Base-by-base conservation (phyloP, 306 rosid species). In the Inga leiocalycina region DNA sequence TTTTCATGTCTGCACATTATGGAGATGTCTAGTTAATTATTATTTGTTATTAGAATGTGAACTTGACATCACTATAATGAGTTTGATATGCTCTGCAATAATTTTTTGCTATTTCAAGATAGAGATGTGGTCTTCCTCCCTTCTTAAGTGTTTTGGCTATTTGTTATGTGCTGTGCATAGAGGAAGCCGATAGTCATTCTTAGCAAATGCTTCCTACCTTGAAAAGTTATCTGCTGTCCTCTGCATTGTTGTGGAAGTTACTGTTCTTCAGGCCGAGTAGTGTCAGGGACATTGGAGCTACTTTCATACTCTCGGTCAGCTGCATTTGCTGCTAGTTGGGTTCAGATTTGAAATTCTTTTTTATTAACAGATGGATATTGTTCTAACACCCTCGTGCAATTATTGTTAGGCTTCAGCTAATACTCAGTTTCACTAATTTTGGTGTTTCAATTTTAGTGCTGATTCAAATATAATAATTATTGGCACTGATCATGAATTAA, bases 361-460 rank as follows among this genome's bases (percentile, higher is more conserved):
- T 79, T n/a, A 16, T 37, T 45, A 43, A 54, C 44, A 32, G 75
- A 46, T 68, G 61, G 75, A 43, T 74, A 32, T 62, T 75, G 61
- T 44, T 79, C 69, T 71, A 79, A 57, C 76, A 62, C 54, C 16
- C 51, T n/a, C 62, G 19, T 80, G 44, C 81, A 78, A 46, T 76
- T 68, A 74, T 65, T 44, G 56, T 78, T 59, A 61, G 76, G 66
- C 73, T 68, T 74, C 78, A 30, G 67, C 39, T n/a, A 64, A 24
- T 35, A 70, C 75, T 78, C 80, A 41, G 61, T 68, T 56, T 62
- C 64, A 45, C 52, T 43, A 37, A 65, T 46, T 52, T 15, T 75
- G 75, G 34, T 76, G 35, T 82, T 76, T 80, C 83, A 52, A 70
- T 70, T 78, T 68, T 67, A 76, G 32, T 61, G 71, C 46, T 57